Evolutionary conservation across 1,284 basidiomycete species (phyloP), one percentile per base, ranked within the genome.

Genomic region (Amylostereum chailletii): DNA sequence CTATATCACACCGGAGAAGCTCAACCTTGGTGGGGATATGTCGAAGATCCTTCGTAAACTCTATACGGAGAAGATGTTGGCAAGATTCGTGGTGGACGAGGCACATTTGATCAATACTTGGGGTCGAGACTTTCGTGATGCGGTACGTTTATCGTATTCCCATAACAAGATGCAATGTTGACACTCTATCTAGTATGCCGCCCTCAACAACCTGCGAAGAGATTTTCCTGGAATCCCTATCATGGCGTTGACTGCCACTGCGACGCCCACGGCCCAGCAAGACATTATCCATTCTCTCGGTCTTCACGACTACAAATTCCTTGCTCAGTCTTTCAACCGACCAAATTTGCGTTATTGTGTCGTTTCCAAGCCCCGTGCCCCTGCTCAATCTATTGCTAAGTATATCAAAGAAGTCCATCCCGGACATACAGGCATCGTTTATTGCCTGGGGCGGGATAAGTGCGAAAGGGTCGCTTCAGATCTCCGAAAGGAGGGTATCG

Each of bases 201-300:
- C 72, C 32, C 71, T 99, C 30, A 79, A 79, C 11, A 63, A 72
- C 9, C 72, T 98, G 39, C 84, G 92, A 33, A 65, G 74, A 26
- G 75, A 79, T 8, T 98, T 83, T 65, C 88, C 90, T 0, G 63
- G 71, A 2, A 77, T 94, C 1, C 95, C 95, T 0, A 86, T 99
- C 60, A 97, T 97, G 81, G 96, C 95, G 0, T 75, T 99, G 43
- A 98, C 96, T 0, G 96, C 94, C 1, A 98, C 95, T 0, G 96
- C 94, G 1, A 91, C 88, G 54, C 71, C 76, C 44, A 74, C 83
- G 47, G 87, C 88, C 2, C 78, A 86, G 51, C 71, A 79, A 33
- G 94, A 98, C 62, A 89, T 99, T 62, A 78, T 88, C 51, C 63
- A 70, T 7, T 78, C 78, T 26, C 78, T 98, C 7, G 68, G 75